Conservation (phyloP, 176 grass and related monocot genomes). For the Rhynchospora tenuis region DNA sequence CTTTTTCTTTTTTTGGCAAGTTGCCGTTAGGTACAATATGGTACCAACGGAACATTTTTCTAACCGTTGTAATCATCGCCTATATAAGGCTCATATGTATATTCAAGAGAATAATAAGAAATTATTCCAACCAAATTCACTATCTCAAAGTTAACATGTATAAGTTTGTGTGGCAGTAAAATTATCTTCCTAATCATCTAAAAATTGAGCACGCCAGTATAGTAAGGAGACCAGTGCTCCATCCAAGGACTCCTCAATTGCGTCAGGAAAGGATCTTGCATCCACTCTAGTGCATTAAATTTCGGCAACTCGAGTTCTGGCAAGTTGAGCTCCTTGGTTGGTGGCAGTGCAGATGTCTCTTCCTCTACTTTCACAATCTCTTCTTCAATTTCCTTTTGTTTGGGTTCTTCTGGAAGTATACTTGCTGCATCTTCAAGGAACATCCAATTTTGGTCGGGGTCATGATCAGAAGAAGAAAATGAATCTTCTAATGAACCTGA, state of each 20-base stretch:
- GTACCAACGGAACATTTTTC: too few species aligned
- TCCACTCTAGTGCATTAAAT: slow-evolving; percentile 55
- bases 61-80: too few species aligned
- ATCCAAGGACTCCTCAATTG: slow-evolving; percentile 84
- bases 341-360: background rate
- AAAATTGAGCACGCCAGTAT: slow-evolving; percentile 64
- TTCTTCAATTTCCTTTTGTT: slow-evolving; percentile 36
- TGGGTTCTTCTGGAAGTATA: background rate
- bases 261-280: slow-evolving; percentile 72
- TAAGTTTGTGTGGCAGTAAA: background rate
- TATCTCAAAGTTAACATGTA: too few species aligned
- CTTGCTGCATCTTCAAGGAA: background rate
- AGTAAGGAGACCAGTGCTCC: slow-evolving; percentile 67
- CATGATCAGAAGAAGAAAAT: slow-evolving; percentile 42
- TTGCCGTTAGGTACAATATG: too few species aligned
- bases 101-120: too few species aligned
- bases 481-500: slow-evolving; percentile 43
- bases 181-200: background rate
- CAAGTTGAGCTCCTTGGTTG: slow-evolving; percentile 30
- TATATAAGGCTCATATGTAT: too few species aligned
- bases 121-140: too few species aligned
- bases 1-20: too few species aligned
- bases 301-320: slow-evolving; percentile 55
- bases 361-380: background rate
- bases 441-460: background rate